Conservation (phyloP, 306 rosid genomes). For the Geum urbanum region DNA sequence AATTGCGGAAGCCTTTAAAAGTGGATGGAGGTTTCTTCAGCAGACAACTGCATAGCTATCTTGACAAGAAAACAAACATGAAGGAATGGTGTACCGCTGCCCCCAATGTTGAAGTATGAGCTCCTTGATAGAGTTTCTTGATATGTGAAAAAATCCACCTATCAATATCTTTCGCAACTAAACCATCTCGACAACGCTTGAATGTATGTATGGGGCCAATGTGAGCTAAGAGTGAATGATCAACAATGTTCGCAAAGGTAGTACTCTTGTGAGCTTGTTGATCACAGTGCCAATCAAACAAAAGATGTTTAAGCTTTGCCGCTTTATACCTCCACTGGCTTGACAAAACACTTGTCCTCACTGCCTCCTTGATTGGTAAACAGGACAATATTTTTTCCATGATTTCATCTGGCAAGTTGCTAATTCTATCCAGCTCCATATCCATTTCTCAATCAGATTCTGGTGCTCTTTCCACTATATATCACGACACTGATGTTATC, state of each 20-base stretch:
- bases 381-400: neutral
- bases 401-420: neutral
- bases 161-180: neutral
- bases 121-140: neutral
- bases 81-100: neutral
- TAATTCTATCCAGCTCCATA: neutral
- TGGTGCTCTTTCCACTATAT: neutral
- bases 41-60: neutral
- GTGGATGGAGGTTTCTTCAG: neutral
- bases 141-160: neutral
- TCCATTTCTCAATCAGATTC: neutral
- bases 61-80: conserved; percentile 5
- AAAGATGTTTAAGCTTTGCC: neutral
- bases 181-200: neutral
- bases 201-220: neutral
- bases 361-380: neutral
- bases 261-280: neutral
- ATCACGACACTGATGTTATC: neutral
- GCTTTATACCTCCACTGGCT: conserved; percentile 6
- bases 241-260: neutral
- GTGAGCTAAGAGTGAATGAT: neutral
- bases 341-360: conserved; percentile 1
- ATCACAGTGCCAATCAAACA: neutral
- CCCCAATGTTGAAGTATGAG: neutral
- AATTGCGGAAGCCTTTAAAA: neutral